Conservation (phyloP, 2,329 filamentous ascomycete species). For the Fusarium sp. region DNA sequence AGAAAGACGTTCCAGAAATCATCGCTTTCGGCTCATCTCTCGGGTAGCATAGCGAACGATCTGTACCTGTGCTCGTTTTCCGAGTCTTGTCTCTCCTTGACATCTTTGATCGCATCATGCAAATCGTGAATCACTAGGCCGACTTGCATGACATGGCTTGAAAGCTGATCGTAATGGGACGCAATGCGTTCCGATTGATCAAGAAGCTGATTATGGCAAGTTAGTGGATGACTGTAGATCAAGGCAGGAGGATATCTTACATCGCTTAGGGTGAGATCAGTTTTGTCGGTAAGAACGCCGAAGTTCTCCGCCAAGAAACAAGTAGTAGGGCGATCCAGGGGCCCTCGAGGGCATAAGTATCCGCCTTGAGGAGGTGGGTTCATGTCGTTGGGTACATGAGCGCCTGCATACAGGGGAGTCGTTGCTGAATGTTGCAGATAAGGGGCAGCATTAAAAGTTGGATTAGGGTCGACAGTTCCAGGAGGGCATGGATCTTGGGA, state of each 20-base stretch:
- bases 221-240: background rate
- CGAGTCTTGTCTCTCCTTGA: no score
- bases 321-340: background rate
- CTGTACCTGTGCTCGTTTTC: background rate
- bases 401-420: no score
- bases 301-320: background rate
- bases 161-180: no score
- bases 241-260: background rate
- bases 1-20: no score
- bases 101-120: background rate
- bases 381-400: no score
- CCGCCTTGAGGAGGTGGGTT: no score
- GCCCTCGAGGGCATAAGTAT: background rate
- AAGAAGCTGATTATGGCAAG: background rate
- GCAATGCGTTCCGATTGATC: background rate
- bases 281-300: background rate
- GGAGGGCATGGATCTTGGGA: no score
- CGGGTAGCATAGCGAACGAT: background rate
- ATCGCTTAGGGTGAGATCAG: background rate
- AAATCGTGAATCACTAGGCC: no score
- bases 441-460: no score
- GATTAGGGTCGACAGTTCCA: no score
- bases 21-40: fast-evolving
- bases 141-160: no score
- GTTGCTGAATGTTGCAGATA: no score